Base-by-base conservation (phyloP, 2,329 filamentous ascomycete species). In the Pochonia chlamydosporia region DNA sequence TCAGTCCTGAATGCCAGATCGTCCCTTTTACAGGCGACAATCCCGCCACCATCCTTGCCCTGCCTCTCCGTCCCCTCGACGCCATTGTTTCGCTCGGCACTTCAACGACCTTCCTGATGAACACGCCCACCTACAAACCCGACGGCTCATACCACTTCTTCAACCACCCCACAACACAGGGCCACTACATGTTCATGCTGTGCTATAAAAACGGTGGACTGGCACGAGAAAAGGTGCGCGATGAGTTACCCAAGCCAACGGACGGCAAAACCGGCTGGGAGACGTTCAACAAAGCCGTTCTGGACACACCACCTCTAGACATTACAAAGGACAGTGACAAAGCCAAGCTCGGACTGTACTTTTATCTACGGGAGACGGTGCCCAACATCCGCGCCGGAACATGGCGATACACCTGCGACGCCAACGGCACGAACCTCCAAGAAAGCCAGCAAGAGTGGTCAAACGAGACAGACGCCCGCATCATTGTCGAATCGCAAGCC, bases 131-230 rank as follows among this genome's bases (percentile, higher is more conserved):
- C 58, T 97, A 96, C 76, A 85, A 85, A 64, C 89, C 93, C 2
- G 85, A 96, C 61, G 87, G 89, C 3, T 81, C 87, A 6, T 96
- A 96, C 62, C 93, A 99, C 72, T 96, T 97, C 75, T 95, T 97
- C 80, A 96, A 96, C 72, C 91, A 97, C 67, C 93, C 93, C 2
- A 93, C 90, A 39, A 95, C 89, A 1, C 73, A 84, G 0, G 89
- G 87, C 1, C 79, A 96, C 50, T 96, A 95, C 78, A 97, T 99
- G 93, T 97, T 99, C 70, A 99, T 99, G 93, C 82, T 99, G 30
- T 99, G 93, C 76, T 99, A 97, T 75, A 97, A 97, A 71, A 99
- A 99, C 69, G 93, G 93, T 56, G 90, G 90, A 2, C 81, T 97
- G 1, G 92, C 93, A 2, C 86, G 93, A 39, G 93, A 99, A 64